phyloP scores from a whole-genome alignment of 176 grass and related monocot species.

The Oryza longistaminata region DNA sequence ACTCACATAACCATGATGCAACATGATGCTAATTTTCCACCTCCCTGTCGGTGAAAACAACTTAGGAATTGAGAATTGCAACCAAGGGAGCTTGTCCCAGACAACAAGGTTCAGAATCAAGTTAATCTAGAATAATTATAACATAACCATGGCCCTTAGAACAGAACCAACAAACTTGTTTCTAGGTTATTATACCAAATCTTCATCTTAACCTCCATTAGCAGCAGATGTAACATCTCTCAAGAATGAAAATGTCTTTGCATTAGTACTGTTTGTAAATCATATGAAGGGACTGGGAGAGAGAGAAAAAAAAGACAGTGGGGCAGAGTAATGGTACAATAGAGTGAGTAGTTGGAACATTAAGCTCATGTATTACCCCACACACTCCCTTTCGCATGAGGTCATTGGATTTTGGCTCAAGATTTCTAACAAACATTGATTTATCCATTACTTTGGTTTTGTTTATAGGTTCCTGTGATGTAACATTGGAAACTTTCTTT shows the following conservation, averaged over 20 bases:
- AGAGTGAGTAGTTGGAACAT: constrained; percentile 36
- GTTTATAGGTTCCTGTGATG: constrained; percentile 21
- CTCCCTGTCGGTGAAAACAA: constrained; percentile 40
- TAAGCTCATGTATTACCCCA: constrained; percentile 41
- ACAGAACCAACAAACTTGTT: background rate
- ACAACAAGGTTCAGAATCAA: background rate
- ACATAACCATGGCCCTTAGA: background rate
- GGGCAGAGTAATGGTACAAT: background rate
- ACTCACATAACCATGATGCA: constrained; percentile 21
- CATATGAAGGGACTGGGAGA: background rate
- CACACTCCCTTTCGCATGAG: constrained; percentile 36
- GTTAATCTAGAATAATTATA: background rate
- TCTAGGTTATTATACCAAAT: background rate
- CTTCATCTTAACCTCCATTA: constrained; percentile 4
- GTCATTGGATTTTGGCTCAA: constrained; percentile 52
- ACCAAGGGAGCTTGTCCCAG: background rate
- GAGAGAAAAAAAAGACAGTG: background rate
- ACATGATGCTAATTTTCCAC: constrained; percentile 11
- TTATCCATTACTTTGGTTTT: constrained; percentile 44
- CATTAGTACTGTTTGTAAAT: constrained; percentile 4
- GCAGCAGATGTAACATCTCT: background rate
- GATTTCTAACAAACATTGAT: constrained; percentile 49
- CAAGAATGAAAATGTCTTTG: background rate
- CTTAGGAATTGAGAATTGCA: constrained; percentile 7
- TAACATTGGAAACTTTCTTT: constrained; percentile 21